Percentiles rank a stretch among this genome's conserved stretches.
Conservation (phyloP, 495 filamentous ascomycete species). For the Penicillium daleae region DNA sequence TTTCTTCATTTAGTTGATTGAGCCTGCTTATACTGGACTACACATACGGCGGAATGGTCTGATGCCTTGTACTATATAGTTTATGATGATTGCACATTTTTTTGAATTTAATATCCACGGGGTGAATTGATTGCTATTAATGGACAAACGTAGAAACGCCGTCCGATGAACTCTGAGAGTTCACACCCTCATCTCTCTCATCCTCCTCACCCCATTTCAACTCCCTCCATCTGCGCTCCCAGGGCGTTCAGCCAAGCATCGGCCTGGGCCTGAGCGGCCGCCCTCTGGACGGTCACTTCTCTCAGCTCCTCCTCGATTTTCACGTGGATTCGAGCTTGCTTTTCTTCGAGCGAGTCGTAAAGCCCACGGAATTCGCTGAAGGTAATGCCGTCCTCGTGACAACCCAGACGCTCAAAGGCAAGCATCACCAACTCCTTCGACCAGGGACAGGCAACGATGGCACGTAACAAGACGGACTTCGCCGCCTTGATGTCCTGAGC, state of each 20-base stretch:
- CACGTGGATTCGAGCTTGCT: slow-evolving; percentile 20
- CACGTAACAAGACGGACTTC: slow-evolving; percentile 53
- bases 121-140: neutral
- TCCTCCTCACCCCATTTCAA: neutral
- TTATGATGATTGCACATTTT: slow-evolving; percentile 5
- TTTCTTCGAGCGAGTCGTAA: slow-evolving; percentile 9
- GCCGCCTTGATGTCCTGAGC: slow-evolving; percentile 43
- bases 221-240: neutral
- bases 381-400: slow-evolving; percentile 6
- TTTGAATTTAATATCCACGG: no score
- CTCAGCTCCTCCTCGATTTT: slow-evolving; percentile 5
- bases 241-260: neutral
- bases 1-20: neutral
- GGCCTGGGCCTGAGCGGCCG: neutral
- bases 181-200: neutral
- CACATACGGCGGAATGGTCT: slow-evolving; percentile 12
- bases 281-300: neutral
- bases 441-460: slow-evolving; percentile 69
- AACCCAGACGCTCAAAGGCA: slow-evolving; percentile 58
- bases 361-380: slow-evolving; percentile 18
- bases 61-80: slow-evolving; percentile 29
- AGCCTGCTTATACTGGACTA: neutral
- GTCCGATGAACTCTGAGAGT: neutral
- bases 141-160: neutral
- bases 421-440: slow-evolving; percentile 70